phyloP scores from a whole-genome alignment of 495 filamentous ascomycete species.

The Podospora sp. region DNA sequence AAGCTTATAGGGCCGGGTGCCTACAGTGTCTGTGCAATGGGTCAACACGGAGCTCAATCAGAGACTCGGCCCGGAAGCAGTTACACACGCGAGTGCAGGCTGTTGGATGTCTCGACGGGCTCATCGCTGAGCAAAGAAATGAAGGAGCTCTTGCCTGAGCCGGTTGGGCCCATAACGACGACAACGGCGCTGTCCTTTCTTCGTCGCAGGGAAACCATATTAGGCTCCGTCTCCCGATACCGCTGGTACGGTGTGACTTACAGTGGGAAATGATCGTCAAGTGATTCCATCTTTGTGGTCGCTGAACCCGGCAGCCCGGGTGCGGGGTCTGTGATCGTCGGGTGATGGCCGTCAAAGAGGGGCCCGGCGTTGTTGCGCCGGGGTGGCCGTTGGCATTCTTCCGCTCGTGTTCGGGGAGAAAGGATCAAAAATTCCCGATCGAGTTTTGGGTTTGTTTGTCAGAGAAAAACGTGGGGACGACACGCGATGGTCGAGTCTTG shows the following conservation, averaged over 20 bases:
- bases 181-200: conserved; percentile 9
- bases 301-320: neutral
- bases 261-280: neutral
- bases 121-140: conserved; percentile 34
- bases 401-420: neutral
- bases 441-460: neutral
- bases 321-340: conserved; percentile 2
- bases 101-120: conserved; percentile 27
- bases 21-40: neutral
- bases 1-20: neutral
- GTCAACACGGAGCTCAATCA: neutral
- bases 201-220: neutral
- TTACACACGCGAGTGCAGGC: conserved; percentile 32
- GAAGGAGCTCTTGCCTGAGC: conserved; percentile 44
- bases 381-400: neutral
- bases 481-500: neutral
- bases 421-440: neutral
- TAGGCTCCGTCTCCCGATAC: neutral
- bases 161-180: conserved; percentile 43
- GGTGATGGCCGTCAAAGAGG: neutral
- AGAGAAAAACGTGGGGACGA: neutral
- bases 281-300: conserved; percentile 5
- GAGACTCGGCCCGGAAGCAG: neutral
- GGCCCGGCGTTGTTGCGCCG: neutral
- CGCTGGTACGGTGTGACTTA: neutral